Base-by-base conservation (phyloP, 208 protist genomes). In the Acanthamoeba healyi region DNA sequence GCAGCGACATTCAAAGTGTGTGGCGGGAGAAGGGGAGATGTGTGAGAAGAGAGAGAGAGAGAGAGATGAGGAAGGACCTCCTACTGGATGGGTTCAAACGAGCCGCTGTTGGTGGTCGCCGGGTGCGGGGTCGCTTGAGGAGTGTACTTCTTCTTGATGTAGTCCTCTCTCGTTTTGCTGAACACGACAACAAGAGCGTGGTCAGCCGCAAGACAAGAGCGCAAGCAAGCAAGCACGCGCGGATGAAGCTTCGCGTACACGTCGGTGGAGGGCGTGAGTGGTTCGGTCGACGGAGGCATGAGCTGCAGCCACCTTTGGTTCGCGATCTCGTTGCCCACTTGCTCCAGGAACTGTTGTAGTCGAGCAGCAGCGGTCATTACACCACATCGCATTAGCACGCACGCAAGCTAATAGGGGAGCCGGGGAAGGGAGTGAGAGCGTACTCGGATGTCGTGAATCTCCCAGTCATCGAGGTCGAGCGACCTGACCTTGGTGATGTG, bases 401-500 rank as follows among this genome's bases (percentile, higher is more conserved):
- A 26, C 0, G 36, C 34, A 34, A 36, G 5, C 65, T 5, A 44
- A 3, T 14, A 4, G 24, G 42, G 14, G 14, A 86, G 34, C 6
- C 12, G 34, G 2, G 17, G 14, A 9, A 10, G 5, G 24, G 14
- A 22, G 19, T 19, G 29, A 44, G 61, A 24, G 6, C 14, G 79
- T 63, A 87, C 79, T n/a, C 49, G 42, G n/a, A 87, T 87, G 40
- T 51, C 49, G 42, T 87, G n/a, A 22, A 63, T 87, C 49, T 87
- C 79, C 79, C 79, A 87, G 7, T 87, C 79, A 24, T 87, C 79
- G 22, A 87, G 79, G 36, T 63, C 79, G 79, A 87, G 42, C n/a
- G 79, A 87, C 5, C 79, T 26, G 46, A 97, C 97, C 70, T 97
- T 97, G 40, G 94, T 92, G 14, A 98, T 91, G 51, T 97, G 96